Conservation (phyloP, 2,329 filamentous ascomycete species). For the Fusarium solani-melongenae region DNA sequence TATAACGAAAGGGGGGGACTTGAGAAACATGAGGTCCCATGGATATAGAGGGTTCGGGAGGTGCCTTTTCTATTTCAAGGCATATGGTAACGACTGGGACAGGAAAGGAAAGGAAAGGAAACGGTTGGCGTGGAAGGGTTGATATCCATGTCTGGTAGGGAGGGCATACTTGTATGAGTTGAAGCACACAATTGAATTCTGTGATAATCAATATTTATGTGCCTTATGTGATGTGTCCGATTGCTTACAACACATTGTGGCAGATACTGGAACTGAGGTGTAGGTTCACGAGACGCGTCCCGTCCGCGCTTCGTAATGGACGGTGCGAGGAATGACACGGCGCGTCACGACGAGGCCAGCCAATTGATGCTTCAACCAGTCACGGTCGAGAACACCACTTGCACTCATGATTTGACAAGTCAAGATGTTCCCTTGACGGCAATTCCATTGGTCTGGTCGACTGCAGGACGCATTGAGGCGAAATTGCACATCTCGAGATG, state of each 20-base stretch:
- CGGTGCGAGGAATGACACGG: not conserved
- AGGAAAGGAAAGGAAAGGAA: not conserved
- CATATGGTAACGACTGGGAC: not conserved
- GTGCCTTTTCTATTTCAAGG: not conserved
- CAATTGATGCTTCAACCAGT: not conserved
- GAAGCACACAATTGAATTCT: constrained; percentile 2
- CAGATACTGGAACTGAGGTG: not conserved
- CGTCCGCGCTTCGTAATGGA: not conserved
- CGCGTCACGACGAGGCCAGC: not conserved
- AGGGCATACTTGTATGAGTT: not conserved
- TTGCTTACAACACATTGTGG: not conserved
- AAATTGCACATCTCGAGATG: constrained; percentile 1
- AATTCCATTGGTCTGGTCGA: not conserved
- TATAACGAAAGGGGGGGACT: not conserved
- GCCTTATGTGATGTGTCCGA: not conserved
- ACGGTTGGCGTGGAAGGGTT: not conserved
- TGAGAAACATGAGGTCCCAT: not conserved
- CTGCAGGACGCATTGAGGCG: not conserved
- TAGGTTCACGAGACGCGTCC: not conserved
- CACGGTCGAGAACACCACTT: not conserved
- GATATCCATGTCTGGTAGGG: not conserved
- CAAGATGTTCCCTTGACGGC: not conserved
- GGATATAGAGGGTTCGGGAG: constrained; percentile 8
- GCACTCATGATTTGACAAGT: not conserved
- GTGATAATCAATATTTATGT: not conserved